phyloP scores from a whole-genome alignment of 371 early-diverging fungal species.

The Umbelopsis sp. region DNA sequence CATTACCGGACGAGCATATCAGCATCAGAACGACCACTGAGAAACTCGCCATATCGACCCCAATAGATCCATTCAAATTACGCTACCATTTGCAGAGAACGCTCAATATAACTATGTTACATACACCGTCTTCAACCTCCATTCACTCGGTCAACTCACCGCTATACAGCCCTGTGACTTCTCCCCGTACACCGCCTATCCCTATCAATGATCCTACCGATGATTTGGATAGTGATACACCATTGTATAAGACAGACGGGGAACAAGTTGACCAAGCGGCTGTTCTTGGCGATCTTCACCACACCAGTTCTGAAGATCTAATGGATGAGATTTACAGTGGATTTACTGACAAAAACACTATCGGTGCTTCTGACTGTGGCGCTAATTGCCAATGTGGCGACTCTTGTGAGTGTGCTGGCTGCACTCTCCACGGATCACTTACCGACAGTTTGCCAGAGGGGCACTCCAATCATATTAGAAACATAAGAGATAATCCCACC shows the following conservation, averaged over 20 bases:
- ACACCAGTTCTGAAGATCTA: constrained; percentile 48
- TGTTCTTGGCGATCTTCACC: constrained; percentile 39
- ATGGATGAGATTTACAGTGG: constrained; percentile 49
- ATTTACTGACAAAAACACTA: constrained; percentile 22
- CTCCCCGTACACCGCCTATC: constrained; percentile 29
- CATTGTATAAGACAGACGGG: constrained; percentile 43
- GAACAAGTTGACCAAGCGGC: constrained; percentile 28
- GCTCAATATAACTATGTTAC: neutral
- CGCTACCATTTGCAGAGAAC: constrained; percentile 10
- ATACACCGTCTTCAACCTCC: neutral
- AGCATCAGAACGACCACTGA: neutral
- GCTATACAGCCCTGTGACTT: constrained; percentile 8
- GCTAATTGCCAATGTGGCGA: constrained; percentile 14
- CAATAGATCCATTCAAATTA: constrained; percentile 5
- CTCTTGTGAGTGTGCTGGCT: constrained; percentile 9
- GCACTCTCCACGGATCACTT: neutral
- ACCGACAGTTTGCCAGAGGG: neutral
- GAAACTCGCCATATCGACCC: neutral
- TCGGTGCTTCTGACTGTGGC: neutral
- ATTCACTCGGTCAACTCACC: constrained; percentile 25
- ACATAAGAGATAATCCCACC: neutral
- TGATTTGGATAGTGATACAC: constrained; percentile 53
- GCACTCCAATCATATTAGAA: neutral
- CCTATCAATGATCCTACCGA: constrained; percentile 55
- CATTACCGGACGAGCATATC: neutral